Evolutionary conservation across 331 rosid species (phyloP), one percentile per base, ranked within the genome.

Genomic region (Arachis monticola): DNA sequence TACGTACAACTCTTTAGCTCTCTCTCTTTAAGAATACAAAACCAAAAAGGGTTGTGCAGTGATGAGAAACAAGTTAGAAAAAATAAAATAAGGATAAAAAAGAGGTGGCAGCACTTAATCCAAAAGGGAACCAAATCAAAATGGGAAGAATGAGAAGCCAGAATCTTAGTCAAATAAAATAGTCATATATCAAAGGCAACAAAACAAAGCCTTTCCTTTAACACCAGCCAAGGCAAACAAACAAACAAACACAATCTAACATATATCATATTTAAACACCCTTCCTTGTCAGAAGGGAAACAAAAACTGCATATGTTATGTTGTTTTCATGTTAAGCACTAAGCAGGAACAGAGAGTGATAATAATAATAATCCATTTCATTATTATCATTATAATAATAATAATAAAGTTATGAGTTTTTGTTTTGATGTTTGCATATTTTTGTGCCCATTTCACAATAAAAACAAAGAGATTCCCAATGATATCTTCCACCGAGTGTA

Each of bases 391-490:
- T 22, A 22, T 22, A 22, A 22, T 22, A 22, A 22, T 22, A 22
- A 22, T 22, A 22, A 22, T 22, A 35, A 32, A 66, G 62, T n/a
- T 64, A 66, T 76, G 27, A 44, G 69, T 52, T 40, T 44, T 61
- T 60, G 38, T 50, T 66, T 53, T 45, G 81, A 62, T 81, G 73
- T 68, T 53, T 75, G 57, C 74, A 44, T 67, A 50, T 51, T 46
- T 44, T 64, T 60, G 57, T 59, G 50, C 55, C 52, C 9, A 71
- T 78, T 78, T 80, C 79, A 86, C 84, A 79, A 81, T 70, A 79
- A 76, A 77, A 79, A 76, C 3, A 73, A 77, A 79, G 80, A 87
- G 86, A 87, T 84, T 84, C 89, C 82, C 94, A 88, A 91, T 91
- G 89, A 91, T 91, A 89, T 53, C 81, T 69, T 87, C 97, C 91